Evolutionary conservation across 2,329 filamentous ascomycete species (phyloP).

Genomic region (Truncatella angustata): DNA sequence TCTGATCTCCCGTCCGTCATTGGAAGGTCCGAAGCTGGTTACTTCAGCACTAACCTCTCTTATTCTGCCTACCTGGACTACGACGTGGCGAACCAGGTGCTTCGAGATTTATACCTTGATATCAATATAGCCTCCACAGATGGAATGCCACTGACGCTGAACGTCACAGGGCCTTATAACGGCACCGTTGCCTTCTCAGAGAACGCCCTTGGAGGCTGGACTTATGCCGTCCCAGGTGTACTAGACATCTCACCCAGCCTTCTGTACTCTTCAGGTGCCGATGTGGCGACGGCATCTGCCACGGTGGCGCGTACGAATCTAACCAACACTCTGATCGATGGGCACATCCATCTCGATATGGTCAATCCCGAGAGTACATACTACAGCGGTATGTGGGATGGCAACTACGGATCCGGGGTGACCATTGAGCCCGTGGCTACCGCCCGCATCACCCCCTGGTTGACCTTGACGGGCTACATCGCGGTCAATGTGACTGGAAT

Average conservation of each 20-base stretch:
- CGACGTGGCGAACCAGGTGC: constrained; percentile 32
- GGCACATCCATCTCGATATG: background rate
- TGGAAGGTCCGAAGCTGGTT: constrained; percentile 24
- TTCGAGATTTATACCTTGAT: constrained; percentile 37
- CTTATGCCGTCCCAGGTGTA: background rate
- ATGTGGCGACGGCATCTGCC: background rate
- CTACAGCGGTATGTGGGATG: background rate
- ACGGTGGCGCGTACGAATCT: background rate
- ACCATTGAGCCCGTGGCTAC: background rate
- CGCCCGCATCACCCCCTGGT: background rate
- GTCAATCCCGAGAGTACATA: background rate
- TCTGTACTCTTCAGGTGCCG: background rate
- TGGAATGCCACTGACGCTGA: constrained; percentile 33
- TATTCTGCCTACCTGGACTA: constrained; percentile 42
- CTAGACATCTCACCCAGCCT: background rate
- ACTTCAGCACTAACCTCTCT: constrained; percentile 32
- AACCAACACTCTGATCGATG: background rate
- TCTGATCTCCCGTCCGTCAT: constrained; percentile 13
- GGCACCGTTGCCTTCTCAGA: background rate
- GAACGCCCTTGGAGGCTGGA: background rate
- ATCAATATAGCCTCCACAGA: constrained; percentile 37
- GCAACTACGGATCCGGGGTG: background rate
- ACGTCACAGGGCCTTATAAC: constrained; percentile 30
- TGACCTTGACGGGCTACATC: background rate
- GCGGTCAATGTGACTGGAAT: background rate